phyloP scores from a whole-genome alignment of 1,284 basidiomycete genomes.

The Irpex sp. region DNA sequence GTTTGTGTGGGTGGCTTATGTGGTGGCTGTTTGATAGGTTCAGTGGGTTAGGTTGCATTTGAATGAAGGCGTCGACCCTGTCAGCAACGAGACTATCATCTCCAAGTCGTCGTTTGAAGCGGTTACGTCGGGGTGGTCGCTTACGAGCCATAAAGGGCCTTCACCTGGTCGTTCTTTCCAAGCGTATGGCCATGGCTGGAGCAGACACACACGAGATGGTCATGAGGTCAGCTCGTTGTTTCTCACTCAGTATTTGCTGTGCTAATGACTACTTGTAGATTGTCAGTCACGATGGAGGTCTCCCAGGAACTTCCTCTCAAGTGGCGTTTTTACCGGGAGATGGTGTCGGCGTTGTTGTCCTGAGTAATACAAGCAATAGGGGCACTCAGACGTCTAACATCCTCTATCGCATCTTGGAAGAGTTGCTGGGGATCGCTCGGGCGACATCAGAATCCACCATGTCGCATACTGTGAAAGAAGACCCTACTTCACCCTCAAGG shows the following conservation, averaged over 20 bases:
- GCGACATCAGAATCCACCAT: not conserved
- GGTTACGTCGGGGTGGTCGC: slow-evolving; percentile 31
- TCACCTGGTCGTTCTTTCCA: slow-evolving; percentile 15
- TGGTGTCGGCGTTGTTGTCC: slow-evolving; percentile 33
- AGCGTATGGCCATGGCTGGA: slow-evolving; percentile 42
- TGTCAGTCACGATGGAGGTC: slow-evolving; percentile 37
- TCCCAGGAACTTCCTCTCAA: slow-evolving; percentile 35
- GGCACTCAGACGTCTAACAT: not conserved
- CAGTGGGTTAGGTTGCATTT: slow-evolving; percentile 42
- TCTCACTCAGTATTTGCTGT: not conserved
- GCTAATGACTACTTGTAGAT: slow-evolving; percentile 17
- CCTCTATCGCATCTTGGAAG: not conserved
- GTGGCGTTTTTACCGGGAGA: slow-evolving; percentile 21
- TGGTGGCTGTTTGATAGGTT: slow-evolving; percentile 22
- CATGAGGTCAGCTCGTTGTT: slow-evolving; percentile 25
- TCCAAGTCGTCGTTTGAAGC: slow-evolving; percentile 34
- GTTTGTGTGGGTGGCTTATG: not conserved
- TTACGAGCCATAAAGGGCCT: slow-evolving; percentile 8
- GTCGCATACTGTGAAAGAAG: not conserved
- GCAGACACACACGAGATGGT: slow-evolving; percentile 34
- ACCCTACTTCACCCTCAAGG: too few species aligned
- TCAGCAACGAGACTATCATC: slow-evolving; percentile 36
- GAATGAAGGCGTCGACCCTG: slow-evolving; percentile 38
- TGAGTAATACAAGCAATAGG: slow-evolving; percentile 31
- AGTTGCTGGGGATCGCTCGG: not conserved